Evolutionary conservation across 1,284 basidiomycete genomes (phyloP).

Genomic region (Ceratobasidium sp.): DNA sequence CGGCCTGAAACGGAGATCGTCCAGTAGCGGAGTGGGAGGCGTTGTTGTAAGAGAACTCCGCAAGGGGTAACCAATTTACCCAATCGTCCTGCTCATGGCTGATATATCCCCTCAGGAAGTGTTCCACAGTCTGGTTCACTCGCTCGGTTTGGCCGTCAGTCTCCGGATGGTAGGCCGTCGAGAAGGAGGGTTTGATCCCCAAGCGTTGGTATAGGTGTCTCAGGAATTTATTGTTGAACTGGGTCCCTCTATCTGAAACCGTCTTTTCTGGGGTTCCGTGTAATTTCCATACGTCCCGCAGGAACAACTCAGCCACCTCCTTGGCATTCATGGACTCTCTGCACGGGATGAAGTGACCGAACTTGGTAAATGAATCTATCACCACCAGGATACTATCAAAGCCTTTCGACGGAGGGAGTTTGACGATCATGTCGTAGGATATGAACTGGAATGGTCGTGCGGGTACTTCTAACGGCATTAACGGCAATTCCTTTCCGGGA

Average conservation of each 20-base stretch:
- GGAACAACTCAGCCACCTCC: constrained; percentile 26
- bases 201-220: constrained; percentile 41
- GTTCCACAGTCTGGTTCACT: constrained; percentile 52
- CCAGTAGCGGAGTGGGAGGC: neutral
- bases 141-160: constrained; percentile 55
- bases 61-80: neutral
- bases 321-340: constrained; percentile 39
- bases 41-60: constrained; percentile 14
- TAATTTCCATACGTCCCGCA: constrained; percentile 35
- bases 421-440: constrained; percentile 54
- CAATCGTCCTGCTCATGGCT: constrained; percentile 1
- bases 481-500: neutral
- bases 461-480: constrained; percentile 47
- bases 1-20: neutral
- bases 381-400: constrained; percentile 54
- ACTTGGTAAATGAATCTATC: constrained; percentile 53
- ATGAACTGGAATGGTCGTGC: constrained; percentile 51
- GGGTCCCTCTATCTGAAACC: constrained; percentile 49
- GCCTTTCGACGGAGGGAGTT: constrained; percentile 51
- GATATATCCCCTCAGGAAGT: too few species aligned
- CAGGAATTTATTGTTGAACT: constrained; percentile 49
- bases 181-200: constrained; percentile 45
- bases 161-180: constrained; percentile 53
- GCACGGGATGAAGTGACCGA: constrained; percentile 50
- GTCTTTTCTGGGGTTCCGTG: constrained; percentile 48